phyloP scores from a whole-genome alignment of 1,284 basidiomycete species.

The Boletus smithii region DNA sequence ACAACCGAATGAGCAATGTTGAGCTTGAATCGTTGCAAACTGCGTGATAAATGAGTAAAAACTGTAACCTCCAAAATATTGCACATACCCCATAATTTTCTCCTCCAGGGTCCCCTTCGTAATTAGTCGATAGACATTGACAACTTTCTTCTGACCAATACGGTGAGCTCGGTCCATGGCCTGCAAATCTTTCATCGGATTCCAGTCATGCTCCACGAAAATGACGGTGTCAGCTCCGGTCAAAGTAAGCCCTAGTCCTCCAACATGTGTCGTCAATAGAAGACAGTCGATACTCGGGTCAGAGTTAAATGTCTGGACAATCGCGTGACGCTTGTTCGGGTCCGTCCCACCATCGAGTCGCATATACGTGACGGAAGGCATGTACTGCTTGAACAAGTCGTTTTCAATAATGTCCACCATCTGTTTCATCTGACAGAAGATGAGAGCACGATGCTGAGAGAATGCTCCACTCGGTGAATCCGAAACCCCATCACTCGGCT shows the following conservation, averaged over 20 bases:
- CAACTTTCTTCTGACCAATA: conserved; percentile 97
- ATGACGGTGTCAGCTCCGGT: conserved; percentile 99
- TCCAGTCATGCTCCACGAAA: conserved; percentile 99
- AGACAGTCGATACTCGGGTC: conserved; percentile 98
- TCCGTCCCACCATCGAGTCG: conserved; percentile 92
- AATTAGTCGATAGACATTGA: conserved; percentile 97
- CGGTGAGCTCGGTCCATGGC: conserved; percentile 99
- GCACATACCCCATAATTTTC: conserved; percentile 96
- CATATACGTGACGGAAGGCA: conserved; percentile 98
- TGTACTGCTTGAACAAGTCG: conserved; percentile 86
- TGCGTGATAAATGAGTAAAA: conserved; percentile 34
- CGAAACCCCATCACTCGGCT: conserved; percentile 56
- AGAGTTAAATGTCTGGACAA: conserved; percentile 97
- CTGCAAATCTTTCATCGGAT: conserved; percentile 99
- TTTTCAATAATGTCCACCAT: conserved; percentile 98
- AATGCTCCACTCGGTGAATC: conserved; percentile 57
- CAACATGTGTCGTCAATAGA: conserved; percentile 94
- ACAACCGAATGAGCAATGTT: conserved; percentile 97
- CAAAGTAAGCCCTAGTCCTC: conserved; percentile 92
- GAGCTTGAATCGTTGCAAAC: conserved; percentile 96
- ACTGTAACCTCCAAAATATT: conserved; percentile 2
- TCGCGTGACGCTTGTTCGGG: conserved; percentile 85
- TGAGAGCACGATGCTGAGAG: conserved; percentile 94
- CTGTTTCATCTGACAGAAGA: conserved; percentile 99
- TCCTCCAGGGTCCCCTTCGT: conserved; percentile 97